Evolutionary conservation across 2,329 filamentous ascomycete genomes (phyloP).

Genomic region (Hymenoscyphus albidus): DNA sequence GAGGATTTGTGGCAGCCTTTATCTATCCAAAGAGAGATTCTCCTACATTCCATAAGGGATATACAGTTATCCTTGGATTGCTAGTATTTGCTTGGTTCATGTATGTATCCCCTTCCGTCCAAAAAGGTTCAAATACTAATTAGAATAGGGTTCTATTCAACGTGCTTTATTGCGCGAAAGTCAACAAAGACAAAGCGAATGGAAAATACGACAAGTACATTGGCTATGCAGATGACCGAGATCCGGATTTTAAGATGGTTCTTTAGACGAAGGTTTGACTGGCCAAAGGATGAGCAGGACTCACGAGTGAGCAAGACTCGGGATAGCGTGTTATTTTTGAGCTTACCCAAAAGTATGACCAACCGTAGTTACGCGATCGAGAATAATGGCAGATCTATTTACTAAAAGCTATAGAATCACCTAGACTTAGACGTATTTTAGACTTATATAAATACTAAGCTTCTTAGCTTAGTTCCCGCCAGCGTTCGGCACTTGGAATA

Average conservation of each 20-base stretch:
- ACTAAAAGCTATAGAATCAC: too few species aligned
- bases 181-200: conserved; percentile 57
- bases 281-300: too few species aligned
- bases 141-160: conserved; percentile 52
- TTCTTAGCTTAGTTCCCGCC: too few species aligned
- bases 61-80: conserved; percentile 57
- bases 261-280: conserved; percentile 37
- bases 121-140: conserved; percentile 5
- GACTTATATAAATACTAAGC: too few species aligned
- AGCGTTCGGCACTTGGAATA: too few species aligned
- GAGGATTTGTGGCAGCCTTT: conserved; percentile 64
- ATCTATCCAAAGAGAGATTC: conserved; percentile 55
- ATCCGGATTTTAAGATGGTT: conserved; percentile 59
- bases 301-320: too few species aligned
- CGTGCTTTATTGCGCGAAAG: conserved; percentile 58
- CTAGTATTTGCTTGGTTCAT: conserved; percentile 60
- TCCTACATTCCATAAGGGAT: conserved; percentile 57
- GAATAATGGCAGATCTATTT: too few species aligned
- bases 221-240: conserved; percentile 59
- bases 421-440: too few species aligned
- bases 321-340: too few species aligned
- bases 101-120: conserved; percentile 42
- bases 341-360: too few species aligned
- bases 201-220: conserved; percentile 57
- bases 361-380: too few species aligned